Base-by-base conservation (phyloP, 768 basidiomycete species). In the Boletus reticulatus region DNA sequence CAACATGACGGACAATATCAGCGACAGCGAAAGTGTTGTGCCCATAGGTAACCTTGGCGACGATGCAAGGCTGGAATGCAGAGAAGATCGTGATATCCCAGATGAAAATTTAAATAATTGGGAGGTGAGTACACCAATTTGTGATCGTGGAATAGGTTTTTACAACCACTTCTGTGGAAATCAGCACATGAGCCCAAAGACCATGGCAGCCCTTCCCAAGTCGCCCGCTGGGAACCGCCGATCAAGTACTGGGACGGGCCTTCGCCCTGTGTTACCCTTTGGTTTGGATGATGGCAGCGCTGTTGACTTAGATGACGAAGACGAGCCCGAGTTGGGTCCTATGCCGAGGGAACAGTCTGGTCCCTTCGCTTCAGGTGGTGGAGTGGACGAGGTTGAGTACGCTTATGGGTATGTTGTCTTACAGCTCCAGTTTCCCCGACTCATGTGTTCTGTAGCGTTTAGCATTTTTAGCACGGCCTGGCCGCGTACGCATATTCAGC, bases 111-210 rank as follows among this genome's bases (percentile, higher is more conserved):
- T 89, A 60, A 98, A 95, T 65, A 92, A 94, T 62, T 98, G 95
- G 95, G 95, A 95, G 88, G 94, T 94, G 60, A 69, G 85, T 64
- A 9, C 1, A 11, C 20, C 51, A 17, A 42, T 51, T 53, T 52
- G 45, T 43, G 24, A 52, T 45, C 51, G 13, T 42, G 16, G 24
- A 34, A 13, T 22, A 22, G 8, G 52, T 34, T 50, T 39, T 50
- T 44, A 57, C 7, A 38, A 38, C 51, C 10, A 38, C 27, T 20
- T 48, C 46, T 29, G 39, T 43, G 36, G 29, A 14, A 4, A 58
- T 19, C 60, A 94, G 94, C 94, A 96, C 67, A 90, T 98, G 88
- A 96, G 95, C 60, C 93, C 94, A 4, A 91, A 92, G 73, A 95
- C 94, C 3, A 89, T 98, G 84, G 90, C 91, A 13, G 89, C 93